A percentile compares a stretch with the other conserved stretches of the same genome.
phyloP scores from a whole-genome alignment of 345 rosid genomes.

The Arabidopsis arenosa region DNA sequence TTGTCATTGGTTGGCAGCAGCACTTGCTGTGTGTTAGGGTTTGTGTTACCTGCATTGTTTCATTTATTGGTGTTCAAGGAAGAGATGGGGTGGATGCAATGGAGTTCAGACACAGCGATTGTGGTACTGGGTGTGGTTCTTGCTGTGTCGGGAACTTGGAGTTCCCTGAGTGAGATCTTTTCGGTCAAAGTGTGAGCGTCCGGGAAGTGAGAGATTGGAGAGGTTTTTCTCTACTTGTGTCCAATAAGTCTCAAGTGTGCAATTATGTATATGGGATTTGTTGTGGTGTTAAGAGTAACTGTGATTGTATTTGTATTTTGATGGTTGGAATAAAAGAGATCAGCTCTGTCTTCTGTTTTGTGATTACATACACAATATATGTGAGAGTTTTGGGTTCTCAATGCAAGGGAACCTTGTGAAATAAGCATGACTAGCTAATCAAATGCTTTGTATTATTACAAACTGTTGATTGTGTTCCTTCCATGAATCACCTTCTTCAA shows the following conservation, averaged over 20 bases:
- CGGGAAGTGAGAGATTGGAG: not conserved
- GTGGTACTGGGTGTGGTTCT: conserved; percentile 59
- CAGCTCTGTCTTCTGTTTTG: conserved; percentile 7
- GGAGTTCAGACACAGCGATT: conserved; percentile 62
- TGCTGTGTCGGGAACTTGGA: conserved; percentile 82
- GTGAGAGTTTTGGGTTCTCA: conserved; percentile 6
- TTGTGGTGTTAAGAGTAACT: not conserved
- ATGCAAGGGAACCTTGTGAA: not conserved
- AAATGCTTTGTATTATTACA: conserved; percentile 30
- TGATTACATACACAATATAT: not conserved
- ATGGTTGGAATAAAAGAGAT: conserved; percentile 35
- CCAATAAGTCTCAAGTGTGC: conserved; percentile 28
- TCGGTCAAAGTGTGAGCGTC: conserved; percentile 45
- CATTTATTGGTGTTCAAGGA: conserved; percentile 85
- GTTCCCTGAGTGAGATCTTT: conserved; percentile 68
- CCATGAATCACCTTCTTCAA: conserved; percentile 58
- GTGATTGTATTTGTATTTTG: conserved; percentile 38
- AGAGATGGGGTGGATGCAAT: conserved; percentile 68
- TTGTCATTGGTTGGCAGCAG: conserved; percentile 90
- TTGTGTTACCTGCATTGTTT: conserved; percentile 78
- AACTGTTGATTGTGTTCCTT: conserved; percentile 49
- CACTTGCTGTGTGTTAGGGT: conserved; percentile 78
- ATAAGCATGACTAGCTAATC: not conserved
- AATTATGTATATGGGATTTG: conserved; percentile 1
- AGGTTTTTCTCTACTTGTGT: conserved; percentile 17